Percentiles rank a stretch among this genome's conserved stretches.
Evolutionary conservation across 345 rosid genomes (phyloP).

Genomic region (Salix caprea): DNA sequence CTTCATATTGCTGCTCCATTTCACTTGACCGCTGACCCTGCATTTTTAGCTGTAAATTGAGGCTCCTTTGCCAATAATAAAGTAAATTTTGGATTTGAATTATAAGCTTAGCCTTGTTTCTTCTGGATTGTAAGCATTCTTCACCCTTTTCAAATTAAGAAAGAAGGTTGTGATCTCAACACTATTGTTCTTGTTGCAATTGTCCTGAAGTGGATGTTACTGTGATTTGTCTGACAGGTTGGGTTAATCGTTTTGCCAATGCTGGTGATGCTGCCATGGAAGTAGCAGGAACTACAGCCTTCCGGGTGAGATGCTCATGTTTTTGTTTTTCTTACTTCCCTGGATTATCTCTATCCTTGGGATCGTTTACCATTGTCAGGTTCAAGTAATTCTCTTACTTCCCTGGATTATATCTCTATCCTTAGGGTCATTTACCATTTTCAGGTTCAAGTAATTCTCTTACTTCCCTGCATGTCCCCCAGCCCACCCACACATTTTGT

Average conservation of each 20-base stretch:
- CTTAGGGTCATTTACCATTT: neutral
- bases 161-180: neutral
- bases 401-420: neutral
- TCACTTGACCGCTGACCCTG: neutral
- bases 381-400: neutral
- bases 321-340: neutral
- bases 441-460: neutral
- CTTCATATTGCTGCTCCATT: neutral
- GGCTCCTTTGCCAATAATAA: too few relatives aligned
- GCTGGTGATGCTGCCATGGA: conserved; percentile 90
- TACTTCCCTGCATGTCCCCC: neutral
- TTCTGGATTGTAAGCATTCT: neutral
- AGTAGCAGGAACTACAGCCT: conserved; percentile 83
- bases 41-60: neutral
- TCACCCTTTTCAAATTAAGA: neutral
- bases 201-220: neutral
- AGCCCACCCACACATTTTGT: neutral
- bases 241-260: conserved; percentile 97
- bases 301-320: conserved; percentile 47
- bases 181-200: neutral
- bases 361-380: neutral
- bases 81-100: neutral
- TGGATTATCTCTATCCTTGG: neutral
- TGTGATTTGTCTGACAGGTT: conserved; percentile 51
- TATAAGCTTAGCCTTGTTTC: neutral